phyloP scores from a whole-genome alignment of 441 rosid species.

The Capsella rubella region DNA sequence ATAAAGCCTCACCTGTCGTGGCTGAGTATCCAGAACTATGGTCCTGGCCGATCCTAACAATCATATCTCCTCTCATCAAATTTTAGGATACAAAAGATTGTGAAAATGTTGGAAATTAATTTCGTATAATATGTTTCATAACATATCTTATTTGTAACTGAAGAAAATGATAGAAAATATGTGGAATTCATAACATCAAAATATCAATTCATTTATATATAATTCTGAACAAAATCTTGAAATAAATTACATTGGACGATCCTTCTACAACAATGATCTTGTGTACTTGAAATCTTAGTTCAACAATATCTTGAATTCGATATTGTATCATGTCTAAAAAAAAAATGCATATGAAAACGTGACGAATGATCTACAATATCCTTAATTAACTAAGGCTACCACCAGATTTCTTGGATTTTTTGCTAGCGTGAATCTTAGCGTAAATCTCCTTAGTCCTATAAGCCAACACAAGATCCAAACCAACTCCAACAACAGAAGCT shows the following conservation, averaged over 20 bases:
- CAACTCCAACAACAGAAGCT: constrained; percentile 53
- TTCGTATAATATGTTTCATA: too few species aligned
- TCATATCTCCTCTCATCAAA: too few species aligned
- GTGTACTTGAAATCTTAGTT: constrained; percentile 8
- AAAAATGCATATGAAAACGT: constrained; percentile 1
- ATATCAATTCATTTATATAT: constrained; percentile 13
- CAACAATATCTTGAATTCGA: constrained; percentile 25
- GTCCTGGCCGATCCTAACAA: too few species aligned
- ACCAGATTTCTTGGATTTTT: constrained; percentile 39
- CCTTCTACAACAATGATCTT: constrained; percentile 7
- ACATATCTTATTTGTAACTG: too few species aligned
- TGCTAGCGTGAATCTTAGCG: constrained; percentile 48
- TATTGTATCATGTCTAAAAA: constrained; percentile 13
- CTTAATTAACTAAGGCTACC: constrained; percentile 25
- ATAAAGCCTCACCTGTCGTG: too few species aligned
- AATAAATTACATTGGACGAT: neutral
- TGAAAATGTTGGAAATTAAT: too few species aligned
- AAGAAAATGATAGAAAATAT: neutral
- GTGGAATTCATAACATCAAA: neutral
- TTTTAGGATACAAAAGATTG: too few species aligned
- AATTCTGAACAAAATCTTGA: constrained; percentile 8
- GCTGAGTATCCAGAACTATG: too few species aligned
- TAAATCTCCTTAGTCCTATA: constrained; percentile 52
- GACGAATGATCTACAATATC: constrained; percentile 14
- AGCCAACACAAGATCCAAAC: constrained; percentile 51